These are phyloP conservation scores for Tetraselmis striata DNA, from an alignment of 139 green algal species.

Conservation along the genomic window DNA sequence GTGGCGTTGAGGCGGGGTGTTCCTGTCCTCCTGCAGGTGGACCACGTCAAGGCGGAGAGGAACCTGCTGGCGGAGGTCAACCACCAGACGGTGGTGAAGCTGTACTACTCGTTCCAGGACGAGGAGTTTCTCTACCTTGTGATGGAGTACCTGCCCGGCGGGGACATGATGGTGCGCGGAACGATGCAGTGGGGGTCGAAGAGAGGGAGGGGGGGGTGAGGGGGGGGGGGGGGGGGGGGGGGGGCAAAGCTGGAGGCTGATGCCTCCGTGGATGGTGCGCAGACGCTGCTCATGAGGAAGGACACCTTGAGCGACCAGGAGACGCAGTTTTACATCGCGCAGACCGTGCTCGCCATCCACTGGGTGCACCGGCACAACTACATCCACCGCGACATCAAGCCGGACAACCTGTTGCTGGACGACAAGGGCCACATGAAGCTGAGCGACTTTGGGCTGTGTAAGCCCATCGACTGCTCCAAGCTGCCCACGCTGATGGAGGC, in stretches of 20 bases:
- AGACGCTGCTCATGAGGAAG: conserved; percentile 95
- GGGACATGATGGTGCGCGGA: conserved; percentile 88
- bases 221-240: too few relatives aligned
- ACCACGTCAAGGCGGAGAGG: conserved; percentile 92
- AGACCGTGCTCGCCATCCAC: conserved; percentile 85
- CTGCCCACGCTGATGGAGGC: conserved; percentile 48
- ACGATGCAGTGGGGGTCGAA: too few relatives aligned
- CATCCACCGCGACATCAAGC: conserved; percentile 97
- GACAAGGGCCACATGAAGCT: conserved; percentile 88
- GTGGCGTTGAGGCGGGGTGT: too few relatives aligned
- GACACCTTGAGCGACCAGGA: conserved; percentile 87
- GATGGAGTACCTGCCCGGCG: conserved; percentile 97
- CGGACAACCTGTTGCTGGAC: conserved; percentile 94
- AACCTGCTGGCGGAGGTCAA: conserved; percentile 90
- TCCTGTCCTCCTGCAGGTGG: conserved; percentile 70
- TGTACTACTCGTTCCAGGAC: conserved; percentile 94
- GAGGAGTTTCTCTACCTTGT: conserved; percentile 93
- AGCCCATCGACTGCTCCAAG: conserved; percentile 71
- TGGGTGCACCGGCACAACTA: conserved; percentile 82
- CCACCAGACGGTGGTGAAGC: conserved; percentile 82
- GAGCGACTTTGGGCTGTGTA: conserved; percentile 96
- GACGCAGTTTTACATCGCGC: conserved; percentile 81
- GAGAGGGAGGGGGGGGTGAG: too few relatives aligned
- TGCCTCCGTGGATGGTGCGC: too few relatives aligned
- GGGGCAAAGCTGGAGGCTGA: too few relatives aligned